phyloP scores from a whole-genome alignment of 345 rosid species.

The Orychophragmus violaceus region DNA sequence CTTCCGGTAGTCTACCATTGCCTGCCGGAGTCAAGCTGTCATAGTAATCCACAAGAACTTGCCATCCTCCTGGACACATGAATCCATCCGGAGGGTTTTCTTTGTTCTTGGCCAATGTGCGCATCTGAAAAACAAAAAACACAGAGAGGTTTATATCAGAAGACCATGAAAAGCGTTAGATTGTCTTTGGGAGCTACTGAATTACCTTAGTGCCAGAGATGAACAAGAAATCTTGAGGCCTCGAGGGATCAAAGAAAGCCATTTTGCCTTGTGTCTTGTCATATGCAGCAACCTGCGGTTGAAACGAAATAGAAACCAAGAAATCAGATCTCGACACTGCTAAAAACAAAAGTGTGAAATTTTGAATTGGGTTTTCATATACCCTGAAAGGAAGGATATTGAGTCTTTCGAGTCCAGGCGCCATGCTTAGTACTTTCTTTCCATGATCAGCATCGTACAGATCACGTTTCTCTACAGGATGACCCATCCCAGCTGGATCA shows the following conservation, averaged over 20 bases:
- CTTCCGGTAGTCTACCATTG: constrained; percentile 49
- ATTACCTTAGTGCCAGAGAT: constrained; percentile 95
- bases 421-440: constrained; percentile 94
- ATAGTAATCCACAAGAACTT: constrained; percentile 84
- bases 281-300: constrained; percentile 81
- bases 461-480: constrained; percentile 91
- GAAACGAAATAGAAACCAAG: not conserved
- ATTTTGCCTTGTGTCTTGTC: constrained; percentile 93
- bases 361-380: constrained; percentile 18
- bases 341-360: not conserved
- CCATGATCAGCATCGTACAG: constrained; percentile 98
- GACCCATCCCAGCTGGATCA: constrained; percentile 99
- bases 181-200: not conserved
- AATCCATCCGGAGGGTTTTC: constrained; percentile 95
- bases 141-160: not conserved
- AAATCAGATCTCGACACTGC: not conserved
- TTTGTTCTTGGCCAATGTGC: constrained; percentile 82
- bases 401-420: constrained; percentile 91
- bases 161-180: not conserved
- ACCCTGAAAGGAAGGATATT: constrained; percentile 98
- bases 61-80: constrained; percentile 98
- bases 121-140: constrained; percentile 47
- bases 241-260: constrained; percentile 95
- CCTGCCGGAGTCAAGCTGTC: constrained; percentile 54
- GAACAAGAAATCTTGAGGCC: constrained; percentile 87